phyloP scores from a whole-genome alignment of 345 rosid genomes.

The rapeseed (Brassica napus) region DNA sequence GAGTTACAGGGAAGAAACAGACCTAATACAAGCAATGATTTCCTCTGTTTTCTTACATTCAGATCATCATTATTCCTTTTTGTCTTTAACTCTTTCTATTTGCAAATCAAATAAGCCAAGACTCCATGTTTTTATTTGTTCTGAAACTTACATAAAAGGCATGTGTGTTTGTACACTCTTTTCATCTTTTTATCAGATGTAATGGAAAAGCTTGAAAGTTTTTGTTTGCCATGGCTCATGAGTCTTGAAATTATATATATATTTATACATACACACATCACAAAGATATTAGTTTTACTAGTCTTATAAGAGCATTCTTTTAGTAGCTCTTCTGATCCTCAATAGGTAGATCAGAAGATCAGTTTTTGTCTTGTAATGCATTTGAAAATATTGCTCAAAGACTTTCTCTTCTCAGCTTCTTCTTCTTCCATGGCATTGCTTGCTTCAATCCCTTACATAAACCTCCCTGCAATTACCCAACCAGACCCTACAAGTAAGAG shows the following conservation, averaged over 20 bases:
- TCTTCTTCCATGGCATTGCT: conserved; percentile 61
- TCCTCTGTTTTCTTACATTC: conserved; percentile 19
- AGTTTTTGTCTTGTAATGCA: not conserved
- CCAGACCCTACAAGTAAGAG: conserved; percentile 9
- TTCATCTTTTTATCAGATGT: conserved; percentile 17
- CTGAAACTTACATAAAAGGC: conserved; percentile 31
- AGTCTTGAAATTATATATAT: not conserved
- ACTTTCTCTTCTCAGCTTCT: conserved; percentile 49
- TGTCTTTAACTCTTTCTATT: conserved; percentile 15
- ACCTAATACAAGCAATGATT: conserved; percentile 31
- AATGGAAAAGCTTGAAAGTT: conserved; percentile 21
- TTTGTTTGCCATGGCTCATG: conserved; percentile 16
- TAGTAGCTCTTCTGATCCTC: not conserved
- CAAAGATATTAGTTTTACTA: conserved; percentile 23
- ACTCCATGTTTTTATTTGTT: conserved; percentile 31
- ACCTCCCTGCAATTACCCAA: conserved; percentile 48
- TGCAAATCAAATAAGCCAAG: conserved; percentile 48
- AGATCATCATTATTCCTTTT: conserved; percentile 5
- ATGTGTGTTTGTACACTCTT: conserved; percentile 22
- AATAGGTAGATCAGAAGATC: conserved; percentile 9
- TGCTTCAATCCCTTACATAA: conserved; percentile 70
- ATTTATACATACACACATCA: conserved; percentile 5
- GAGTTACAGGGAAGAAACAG: conserved; percentile 78
- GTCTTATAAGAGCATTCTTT: not conserved
- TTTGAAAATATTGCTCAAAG: conserved; percentile 13